Conservation (phyloP, 2,329 filamentous ascomycete genomes). For the Penicillium brasilianum region DNA sequence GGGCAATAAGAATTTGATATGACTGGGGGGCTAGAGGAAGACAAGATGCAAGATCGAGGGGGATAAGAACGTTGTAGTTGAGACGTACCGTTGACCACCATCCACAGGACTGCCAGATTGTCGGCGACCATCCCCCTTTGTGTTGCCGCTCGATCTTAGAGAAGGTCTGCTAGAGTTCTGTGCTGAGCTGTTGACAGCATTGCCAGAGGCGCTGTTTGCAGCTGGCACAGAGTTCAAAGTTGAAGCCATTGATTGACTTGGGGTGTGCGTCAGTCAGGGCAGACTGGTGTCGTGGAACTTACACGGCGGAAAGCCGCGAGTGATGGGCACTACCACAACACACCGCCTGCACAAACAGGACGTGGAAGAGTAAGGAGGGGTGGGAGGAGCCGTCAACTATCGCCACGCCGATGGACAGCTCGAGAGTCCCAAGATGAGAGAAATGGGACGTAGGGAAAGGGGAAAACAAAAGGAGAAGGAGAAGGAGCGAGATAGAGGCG, state of each 20-base stretch:
- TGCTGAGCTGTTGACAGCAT: conserved; percentile 42
- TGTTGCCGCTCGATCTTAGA: conserved; percentile 56
- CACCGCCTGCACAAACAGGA: conserved; percentile 46
- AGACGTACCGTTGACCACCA: conserved; percentile 59
- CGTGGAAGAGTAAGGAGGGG: conserved; percentile 11
- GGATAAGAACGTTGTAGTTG: conserved; percentile 15
- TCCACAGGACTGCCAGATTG: conserved; percentile 62
- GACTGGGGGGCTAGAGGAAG: not conserved
- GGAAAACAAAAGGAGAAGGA: conserved; percentile 13
- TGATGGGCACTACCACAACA: conserved; percentile 41
- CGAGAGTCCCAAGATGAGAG: not conserved
- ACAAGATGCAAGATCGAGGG: conserved; percentile 9
- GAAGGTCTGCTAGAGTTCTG: conserved; percentile 50
- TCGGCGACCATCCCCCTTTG: conserved; percentile 61
- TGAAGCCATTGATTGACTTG: conserved; percentile 48
- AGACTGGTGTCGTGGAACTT: conserved; percentile 43
- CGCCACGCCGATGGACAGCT: not conserved
- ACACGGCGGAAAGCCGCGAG: conserved; percentile 43
- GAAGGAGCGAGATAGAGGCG: conserved; percentile 16
- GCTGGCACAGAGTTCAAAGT: conserved; percentile 45
- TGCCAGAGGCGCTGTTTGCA: conserved; percentile 45
- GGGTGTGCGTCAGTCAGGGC: conserved; percentile 29
- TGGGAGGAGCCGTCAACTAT: conserved; percentile 14
- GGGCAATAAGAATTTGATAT: not conserved
- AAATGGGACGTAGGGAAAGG: not conserved